phyloP scores from a whole-genome alignment of 371 early-diverging fungal genomes.

The Circinella umbellata region DNA sequence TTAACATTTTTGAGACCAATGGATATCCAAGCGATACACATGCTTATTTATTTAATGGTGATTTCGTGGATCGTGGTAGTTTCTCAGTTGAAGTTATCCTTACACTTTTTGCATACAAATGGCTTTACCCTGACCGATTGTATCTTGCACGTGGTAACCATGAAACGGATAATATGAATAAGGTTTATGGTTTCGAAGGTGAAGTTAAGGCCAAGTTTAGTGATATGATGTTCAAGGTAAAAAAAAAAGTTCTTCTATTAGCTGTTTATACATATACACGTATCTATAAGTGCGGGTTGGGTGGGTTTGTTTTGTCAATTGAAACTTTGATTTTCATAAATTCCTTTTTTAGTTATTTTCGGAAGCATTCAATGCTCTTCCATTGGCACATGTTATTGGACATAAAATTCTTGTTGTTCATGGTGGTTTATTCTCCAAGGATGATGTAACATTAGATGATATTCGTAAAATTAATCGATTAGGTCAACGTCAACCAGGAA shows the following conservation, averaged over 20 bases:
- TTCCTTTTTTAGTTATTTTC: conserved; percentile 69
- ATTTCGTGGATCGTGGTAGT: conserved; percentile 98
- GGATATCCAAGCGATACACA: conserved; percentile 86
- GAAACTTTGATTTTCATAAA: neutral
- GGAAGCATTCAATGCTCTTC: conserved; percentile 94
- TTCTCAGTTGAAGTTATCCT: conserved; percentile 96
- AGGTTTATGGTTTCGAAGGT: conserved; percentile 98
- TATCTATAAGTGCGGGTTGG: neutral
- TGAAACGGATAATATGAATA: conserved; percentile 98
- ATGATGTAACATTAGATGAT: conserved; percentile 92
- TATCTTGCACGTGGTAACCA: conserved; percentile 98
- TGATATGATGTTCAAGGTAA: conserved; percentile 80
- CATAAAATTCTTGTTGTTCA: conserved; percentile 96
- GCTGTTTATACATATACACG: too few species aligned
- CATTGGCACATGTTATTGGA: conserved; percentile 91
- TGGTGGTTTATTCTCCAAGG: conserved; percentile 95
- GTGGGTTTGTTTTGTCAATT: neutral
- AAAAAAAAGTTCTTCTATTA: neutral
- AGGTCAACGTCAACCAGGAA: conserved; percentile 75
- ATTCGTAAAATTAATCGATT: conserved; percentile 90
- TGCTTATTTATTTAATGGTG: conserved; percentile 95
- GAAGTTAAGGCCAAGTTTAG: conserved; percentile 96
- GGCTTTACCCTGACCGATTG: conserved; percentile 87
- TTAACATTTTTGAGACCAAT: conserved; percentile 92
- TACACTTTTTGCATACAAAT: conserved; percentile 92